Base-by-base conservation (phyloP, 78 protist species). In the Dictyostelium discoideum region DNA sequence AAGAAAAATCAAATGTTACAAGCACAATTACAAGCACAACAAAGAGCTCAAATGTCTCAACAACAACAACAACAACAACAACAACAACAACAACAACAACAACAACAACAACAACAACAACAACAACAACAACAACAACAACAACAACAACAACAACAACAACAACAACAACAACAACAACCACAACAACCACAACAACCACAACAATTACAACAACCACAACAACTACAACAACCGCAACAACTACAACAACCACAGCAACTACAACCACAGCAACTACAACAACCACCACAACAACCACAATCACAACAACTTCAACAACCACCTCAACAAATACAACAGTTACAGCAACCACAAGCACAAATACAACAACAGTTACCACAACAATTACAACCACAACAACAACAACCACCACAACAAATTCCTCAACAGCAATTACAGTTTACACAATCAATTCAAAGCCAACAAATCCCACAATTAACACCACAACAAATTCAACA, bases 1-100 rank as follows among this genome's bases (percentile, higher is more conserved):
- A 81, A 84, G 24, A 79, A 77, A 79, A 44, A 76, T 20, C 92
- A 86, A 86, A 83, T 50, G 63, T n/a, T 18, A 40, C 39, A 32
- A 9, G 40, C 40, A 7, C 83, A 77, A 39, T 37, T 18, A 20
- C 83, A 77, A 18, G 37, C 22, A 77, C 83, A 77, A 40, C 44
- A 40, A 37, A 22, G 26, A 39, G 78, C 54, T 37, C 92, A 86
- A 42, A 72, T 54, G 44, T 39, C 29, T 46, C 69, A 50, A 50
- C 29, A 39, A 50, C 81, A 63, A 63, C 88, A 84, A 84, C 57
- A 76, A 60, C 24, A 13, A 1, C 76, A 24, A 69, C 37, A 32
- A 26, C 65, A 77, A 44, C 85, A 76, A 76, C 74, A 13, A 57
- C 80, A 77, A 42, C 86, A 3, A 5, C 80, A 50, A 54, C 92